Base-by-base conservation (phyloP, 169 alveolate genomes). In the Plasmodium inui region DNA sequence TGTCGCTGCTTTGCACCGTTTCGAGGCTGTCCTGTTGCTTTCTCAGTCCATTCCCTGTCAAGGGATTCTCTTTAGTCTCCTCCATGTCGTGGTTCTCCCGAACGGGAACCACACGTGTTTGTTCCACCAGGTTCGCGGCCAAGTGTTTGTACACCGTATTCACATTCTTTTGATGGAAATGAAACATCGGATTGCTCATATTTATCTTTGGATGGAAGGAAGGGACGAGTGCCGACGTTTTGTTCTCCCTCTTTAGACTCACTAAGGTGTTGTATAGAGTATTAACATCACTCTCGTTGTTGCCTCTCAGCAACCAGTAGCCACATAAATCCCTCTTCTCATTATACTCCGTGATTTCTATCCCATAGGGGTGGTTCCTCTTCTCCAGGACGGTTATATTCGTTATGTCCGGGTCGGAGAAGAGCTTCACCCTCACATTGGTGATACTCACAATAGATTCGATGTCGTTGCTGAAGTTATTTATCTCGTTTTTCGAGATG, bases 131-230 rank as follows among this genome's bases (percentile, higher is more conserved):
- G 30, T 37, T 46, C 14, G 92, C 30, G 0, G 95, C 83, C 82
- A 90, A 71, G 57, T 90, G 90, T 34, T 90, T 90, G 30, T 90
- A 90, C 19, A 90, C 57, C 10, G 84, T 61, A 34, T 53, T 90
- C 7, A 90, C 74, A 81, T 90, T 90, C 61, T 80, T 76, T 9
- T 90, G 46, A 39, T 90, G 61, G 46, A 67, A 90, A 30, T 81
- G 50, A 81, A 90, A 82, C n/a, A 90, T 39, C 6, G 85, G 12
- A 19, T 44, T 82, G 19, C 37, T 73, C 95, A 90, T 90, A 81
- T 90, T 90, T 22, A 90, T 90, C 76, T 90, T 79, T 10, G 95
- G 95, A 70, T 90, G 84, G 55, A 90, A 90, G 17, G 95, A 90
- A 32, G 91, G 91, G 12, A 90, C 72, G 39, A 34, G 34, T 70